phyloP scores from a whole-genome alignment of 2,329 filamentous ascomycete genomes.

The Triangularia setosa region DNA sequence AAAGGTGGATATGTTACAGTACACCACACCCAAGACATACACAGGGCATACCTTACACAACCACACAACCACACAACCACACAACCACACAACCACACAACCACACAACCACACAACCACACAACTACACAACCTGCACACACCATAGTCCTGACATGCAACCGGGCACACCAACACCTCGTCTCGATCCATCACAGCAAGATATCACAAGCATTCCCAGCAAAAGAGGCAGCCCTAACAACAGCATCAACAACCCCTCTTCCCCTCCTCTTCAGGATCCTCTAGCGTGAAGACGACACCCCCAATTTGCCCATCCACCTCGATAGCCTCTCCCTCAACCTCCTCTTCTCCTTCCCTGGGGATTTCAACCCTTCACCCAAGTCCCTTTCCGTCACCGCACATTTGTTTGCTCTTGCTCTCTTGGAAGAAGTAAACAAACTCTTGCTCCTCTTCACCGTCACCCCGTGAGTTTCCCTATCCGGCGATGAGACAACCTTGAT shows the following conservation, averaged over 20 bases:
- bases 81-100: too few relatives aligned
- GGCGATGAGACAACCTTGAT: neutral
- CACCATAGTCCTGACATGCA: neutral
- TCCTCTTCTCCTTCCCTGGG: neutral
- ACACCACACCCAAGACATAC: neutral
- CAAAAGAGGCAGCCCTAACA: too few relatives aligned
- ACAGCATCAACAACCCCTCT: neutral
- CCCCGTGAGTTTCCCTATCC: neutral
- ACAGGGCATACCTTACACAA: too few relatives aligned
- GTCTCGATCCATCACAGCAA: neutral
- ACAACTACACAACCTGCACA: too few relatives aligned
- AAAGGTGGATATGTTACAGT: neutral
- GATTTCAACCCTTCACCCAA: neutral
- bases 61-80: too few relatives aligned
- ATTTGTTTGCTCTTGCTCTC: neutral
- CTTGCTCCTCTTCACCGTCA: neutral
- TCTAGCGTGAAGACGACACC: neutral
- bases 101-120: too few relatives aligned
- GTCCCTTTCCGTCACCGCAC: neutral
- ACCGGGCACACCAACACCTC: too few relatives aligned
- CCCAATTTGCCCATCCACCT: constrained; percentile 8
- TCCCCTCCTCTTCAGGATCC: neutral
- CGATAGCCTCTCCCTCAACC: constrained; percentile 4
- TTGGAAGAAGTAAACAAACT: neutral
- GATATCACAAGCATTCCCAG: neutral